These are phyloP conservation scores for Solanum megistacrolobum DNA, from an alignment of 257 asterid species.

Conservation along the genomic window DNA sequence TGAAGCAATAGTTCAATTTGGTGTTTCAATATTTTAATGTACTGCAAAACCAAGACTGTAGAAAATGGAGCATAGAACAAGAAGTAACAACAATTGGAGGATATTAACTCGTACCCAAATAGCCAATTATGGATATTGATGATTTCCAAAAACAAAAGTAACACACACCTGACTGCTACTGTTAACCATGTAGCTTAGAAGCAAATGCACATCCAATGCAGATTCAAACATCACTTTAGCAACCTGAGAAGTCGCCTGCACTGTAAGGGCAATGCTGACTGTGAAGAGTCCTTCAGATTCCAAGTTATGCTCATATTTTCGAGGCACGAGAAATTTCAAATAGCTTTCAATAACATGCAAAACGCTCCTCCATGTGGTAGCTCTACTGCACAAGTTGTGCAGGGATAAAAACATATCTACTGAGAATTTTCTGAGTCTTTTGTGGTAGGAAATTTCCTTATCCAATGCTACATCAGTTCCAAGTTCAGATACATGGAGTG, in stretches of 20 bases:
- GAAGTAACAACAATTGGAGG: neutral
- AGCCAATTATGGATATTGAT: neutral
- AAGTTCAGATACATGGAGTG: constrained; percentile 49
- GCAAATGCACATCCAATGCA: constrained; percentile 66
- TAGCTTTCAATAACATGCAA: constrained; percentile 63
- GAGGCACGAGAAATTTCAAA: constrained; percentile 74
- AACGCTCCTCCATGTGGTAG: constrained; percentile 68
- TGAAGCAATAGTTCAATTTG: neutral
- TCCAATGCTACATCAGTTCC: constrained; percentile 81
- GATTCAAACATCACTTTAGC: constrained; percentile 88
- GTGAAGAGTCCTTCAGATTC: constrained; percentile 32
- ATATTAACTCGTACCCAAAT: neutral
- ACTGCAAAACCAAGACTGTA: neutral
- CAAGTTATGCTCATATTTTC: constrained; percentile 37
- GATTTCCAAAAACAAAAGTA: neutral
- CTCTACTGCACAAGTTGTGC: constrained; percentile 53
- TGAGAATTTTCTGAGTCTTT: constrained; percentile 74
- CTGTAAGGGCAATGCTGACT: constrained; percentile 42
- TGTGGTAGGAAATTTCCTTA: constrained; percentile 65
- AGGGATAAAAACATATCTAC: constrained; percentile 62
- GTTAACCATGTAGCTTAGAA: constrained; percentile 74
- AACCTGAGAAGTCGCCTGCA: constrained; percentile 82
- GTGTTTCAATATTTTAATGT: neutral
- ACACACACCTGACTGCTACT: constrained; percentile 85
- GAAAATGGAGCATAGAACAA: neutral